These are phyloP conservation scores for Thermomucor indicae-seudaticae DNA, from an alignment of 371 early-diverging fungal species.

Conservation along the genomic window DNA sequence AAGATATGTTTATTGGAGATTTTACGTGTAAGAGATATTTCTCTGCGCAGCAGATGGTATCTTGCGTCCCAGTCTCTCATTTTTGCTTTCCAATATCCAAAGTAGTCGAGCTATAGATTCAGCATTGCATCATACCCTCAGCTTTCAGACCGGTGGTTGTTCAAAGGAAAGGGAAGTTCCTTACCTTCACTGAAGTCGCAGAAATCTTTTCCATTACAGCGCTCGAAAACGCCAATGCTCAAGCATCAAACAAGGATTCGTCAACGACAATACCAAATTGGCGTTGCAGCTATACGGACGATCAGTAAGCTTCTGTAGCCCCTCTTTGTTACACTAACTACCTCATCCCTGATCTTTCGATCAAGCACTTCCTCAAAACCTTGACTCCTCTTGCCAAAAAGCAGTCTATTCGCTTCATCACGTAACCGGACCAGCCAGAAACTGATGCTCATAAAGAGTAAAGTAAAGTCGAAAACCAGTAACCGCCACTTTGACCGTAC, in stretches of 20 bases:
- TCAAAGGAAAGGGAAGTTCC: no score
- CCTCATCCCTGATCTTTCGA: conserved; percentile 53
- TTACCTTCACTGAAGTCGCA: no score
- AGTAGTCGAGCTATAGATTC: no score
- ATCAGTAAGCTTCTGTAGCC: background rate
- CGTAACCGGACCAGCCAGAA: conserved; percentile 52
- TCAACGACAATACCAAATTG: conserved; percentile 70
- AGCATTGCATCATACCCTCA: no score
- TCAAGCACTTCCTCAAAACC: conserved; percentile 77
- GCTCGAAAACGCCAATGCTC: background rate
- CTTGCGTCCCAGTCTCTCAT: no score
- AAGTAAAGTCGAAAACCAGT: conserved; percentile 50
- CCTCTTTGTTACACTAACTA: conserved; percentile 3
- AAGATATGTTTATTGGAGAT: no score
- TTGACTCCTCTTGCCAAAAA: conserved; percentile 34
- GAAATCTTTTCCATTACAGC: no score
- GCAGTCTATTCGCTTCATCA: conserved; percentile 26
- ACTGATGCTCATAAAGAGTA: conserved; percentile 57
- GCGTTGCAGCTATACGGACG: conserved; percentile 38
- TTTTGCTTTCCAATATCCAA: no score
- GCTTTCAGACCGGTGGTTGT: no score
- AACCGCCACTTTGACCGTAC: conserved; percentile 22
- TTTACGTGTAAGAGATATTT: no score
- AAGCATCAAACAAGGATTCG: conserved; percentile 63
- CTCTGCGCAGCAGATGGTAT: no score